Evolutionary conservation across 495 filamentous ascomycete genomes (phyloP).

Genomic region (Xylaria longipes): DNA sequence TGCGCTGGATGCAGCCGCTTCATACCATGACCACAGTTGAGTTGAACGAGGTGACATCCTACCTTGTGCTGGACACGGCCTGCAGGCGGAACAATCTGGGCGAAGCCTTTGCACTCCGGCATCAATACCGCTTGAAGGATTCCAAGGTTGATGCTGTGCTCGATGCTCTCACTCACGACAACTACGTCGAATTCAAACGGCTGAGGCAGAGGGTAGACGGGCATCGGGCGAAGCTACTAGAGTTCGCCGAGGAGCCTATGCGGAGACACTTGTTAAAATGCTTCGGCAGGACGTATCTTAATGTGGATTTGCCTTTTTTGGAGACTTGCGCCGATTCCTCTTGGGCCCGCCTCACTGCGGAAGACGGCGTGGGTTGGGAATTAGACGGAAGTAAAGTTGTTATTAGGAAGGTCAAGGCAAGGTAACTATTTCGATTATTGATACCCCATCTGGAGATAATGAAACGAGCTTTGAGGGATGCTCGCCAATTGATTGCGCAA

Average conservation of each 20-base stretch:
- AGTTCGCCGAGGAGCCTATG: slow-evolving; percentile 75
- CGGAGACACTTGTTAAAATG: slow-evolving; percentile 79
- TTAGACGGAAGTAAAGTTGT: slow-evolving; percentile 70
- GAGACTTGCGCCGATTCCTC: slow-evolving; percentile 63
- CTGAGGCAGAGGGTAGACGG: slow-evolving; percentile 75
- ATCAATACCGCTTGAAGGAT: slow-evolving; percentile 63
- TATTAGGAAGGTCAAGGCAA: slow-evolving; percentile 63
- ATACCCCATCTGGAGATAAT: slow-evolving; percentile 34
- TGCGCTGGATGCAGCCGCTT: slow-evolving; percentile 70
- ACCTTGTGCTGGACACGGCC: slow-evolving; percentile 85
- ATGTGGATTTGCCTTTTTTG: slow-evolving; percentile 67
- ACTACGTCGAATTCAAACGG: slow-evolving; percentile 81
- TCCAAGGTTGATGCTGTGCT: slow-evolving; percentile 70
- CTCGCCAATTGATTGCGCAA: background rate
- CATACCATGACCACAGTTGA: slow-evolving; percentile 71
- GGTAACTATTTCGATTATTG: slow-evolving; percentile 37
- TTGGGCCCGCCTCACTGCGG: slow-evolving; percentile 72
- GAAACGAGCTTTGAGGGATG: background rate
- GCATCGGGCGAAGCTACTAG: slow-evolving; percentile 76
- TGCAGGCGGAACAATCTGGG: slow-evolving; percentile 80
- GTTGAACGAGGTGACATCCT: slow-evolving; percentile 76
- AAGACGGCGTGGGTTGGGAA: slow-evolving; percentile 81
- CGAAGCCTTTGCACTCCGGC: slow-evolving; percentile 70
- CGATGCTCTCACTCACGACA: slow-evolving; percentile 73
- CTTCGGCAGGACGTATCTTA: slow-evolving; percentile 81